Percentiles rank a stretch among this genome's conserved stretches.
Evolutionary conservation across 2,329 filamentous ascomycete genomes (phyloP).

Genomic region (Alternaria postmessia): DNA sequence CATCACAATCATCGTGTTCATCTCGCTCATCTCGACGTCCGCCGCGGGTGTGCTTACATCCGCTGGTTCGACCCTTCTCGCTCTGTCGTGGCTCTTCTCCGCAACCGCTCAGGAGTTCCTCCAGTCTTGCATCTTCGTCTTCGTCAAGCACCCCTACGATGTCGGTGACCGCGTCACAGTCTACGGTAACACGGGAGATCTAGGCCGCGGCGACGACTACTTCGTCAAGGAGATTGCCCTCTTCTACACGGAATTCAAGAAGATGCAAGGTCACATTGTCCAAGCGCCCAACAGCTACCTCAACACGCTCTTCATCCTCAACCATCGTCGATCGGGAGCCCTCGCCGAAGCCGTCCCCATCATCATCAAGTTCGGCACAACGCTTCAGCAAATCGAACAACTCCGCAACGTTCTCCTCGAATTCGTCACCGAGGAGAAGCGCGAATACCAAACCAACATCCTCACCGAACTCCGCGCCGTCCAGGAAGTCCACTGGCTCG

Average conservation of each 20-base stretch:
- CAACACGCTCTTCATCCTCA: slow-evolving; percentile 92
- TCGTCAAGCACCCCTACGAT: slow-evolving; percentile 97
- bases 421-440: slow-evolving; percentile 84
- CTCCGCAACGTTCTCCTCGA: slow-evolving; percentile 82
- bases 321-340: slow-evolving; percentile 88
- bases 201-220: slow-evolving; percentile 85
- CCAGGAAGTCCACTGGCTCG: slow-evolving; percentile 83
- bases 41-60: slow-evolving; percentile 92
- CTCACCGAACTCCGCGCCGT: slow-evolving; percentile 84
- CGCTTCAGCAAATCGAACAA: slow-evolving; percentile 80
- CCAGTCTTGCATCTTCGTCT: slow-evolving; percentile 93
- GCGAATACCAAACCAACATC: slow-evolving; percentile 86
- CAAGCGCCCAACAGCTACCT: slow-evolving; percentile 94
- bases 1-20: slow-evolving; percentile 83
- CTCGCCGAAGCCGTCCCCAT: slow-evolving; percentile 87
- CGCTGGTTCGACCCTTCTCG: slow-evolving; percentile 85
- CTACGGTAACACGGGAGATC: slow-evolving; percentile 86
- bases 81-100: slow-evolving; percentile 90
- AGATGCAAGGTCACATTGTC: slow-evolving; percentile 96
- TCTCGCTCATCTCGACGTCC: slow-evolving; percentile 87
- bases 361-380: slow-evolving; percentile 87
- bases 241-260: slow-evolving; percentile 97
- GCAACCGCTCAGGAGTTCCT: slow-evolving; percentile 94
- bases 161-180: slow-evolving; percentile 92
- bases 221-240: slow-evolving; percentile 95